Conservation (phyloP, 768 basidiomycete species). For the Astraeus odoratus region DNA sequence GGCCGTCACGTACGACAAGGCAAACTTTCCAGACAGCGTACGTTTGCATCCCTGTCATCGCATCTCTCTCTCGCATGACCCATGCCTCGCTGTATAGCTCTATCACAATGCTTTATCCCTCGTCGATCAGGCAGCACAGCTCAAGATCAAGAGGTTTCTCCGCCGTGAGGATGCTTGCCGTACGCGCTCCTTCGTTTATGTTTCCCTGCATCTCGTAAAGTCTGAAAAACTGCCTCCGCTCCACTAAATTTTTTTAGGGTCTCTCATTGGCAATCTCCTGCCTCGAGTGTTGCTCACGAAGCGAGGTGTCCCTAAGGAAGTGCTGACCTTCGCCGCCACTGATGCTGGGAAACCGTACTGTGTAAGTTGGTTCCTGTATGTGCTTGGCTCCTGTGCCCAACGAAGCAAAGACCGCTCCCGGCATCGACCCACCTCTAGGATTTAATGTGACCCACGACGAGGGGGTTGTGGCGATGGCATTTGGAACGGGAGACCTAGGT, state of each 20-base stretch:
- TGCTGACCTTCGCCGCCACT: conserved; percentile 51
- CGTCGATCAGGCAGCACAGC: conserved; percentile 50
- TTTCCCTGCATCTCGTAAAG: not conserved
- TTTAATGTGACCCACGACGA: conserved; percentile 85
- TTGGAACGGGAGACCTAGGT: conserved; percentile 38
- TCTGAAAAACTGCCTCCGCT: conserved; percentile 2
- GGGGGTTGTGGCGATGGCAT: conserved; percentile 61
- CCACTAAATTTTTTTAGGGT: conserved; percentile 49
- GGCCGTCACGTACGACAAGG: conserved; percentile 32
- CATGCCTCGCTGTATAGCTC: conserved; percentile 34
- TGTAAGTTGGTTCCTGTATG: conserved; percentile 32
- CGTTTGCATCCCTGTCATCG: conserved; percentile 7
- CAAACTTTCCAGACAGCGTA: conserved; percentile 30
- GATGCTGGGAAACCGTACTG: conserved; percentile 71
- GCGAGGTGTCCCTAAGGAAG: conserved; percentile 41
- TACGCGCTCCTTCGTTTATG: conserved; percentile 29
- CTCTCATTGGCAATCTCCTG: conserved; percentile 70
- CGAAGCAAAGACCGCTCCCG: conserved; percentile 35
- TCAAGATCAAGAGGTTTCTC: conserved; percentile 59
- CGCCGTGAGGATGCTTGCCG: conserved; percentile 71
- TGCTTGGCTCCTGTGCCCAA: conserved; percentile 2
- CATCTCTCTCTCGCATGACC: not conserved
- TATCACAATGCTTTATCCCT: conserved; percentile 53
- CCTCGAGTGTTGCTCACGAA: conserved; percentile 56
- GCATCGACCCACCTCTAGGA: conserved; percentile 48